phyloP scores from a whole-genome alignment of 495 filamentous ascomycete species.

The Aspergillus taichungensis region DNA sequence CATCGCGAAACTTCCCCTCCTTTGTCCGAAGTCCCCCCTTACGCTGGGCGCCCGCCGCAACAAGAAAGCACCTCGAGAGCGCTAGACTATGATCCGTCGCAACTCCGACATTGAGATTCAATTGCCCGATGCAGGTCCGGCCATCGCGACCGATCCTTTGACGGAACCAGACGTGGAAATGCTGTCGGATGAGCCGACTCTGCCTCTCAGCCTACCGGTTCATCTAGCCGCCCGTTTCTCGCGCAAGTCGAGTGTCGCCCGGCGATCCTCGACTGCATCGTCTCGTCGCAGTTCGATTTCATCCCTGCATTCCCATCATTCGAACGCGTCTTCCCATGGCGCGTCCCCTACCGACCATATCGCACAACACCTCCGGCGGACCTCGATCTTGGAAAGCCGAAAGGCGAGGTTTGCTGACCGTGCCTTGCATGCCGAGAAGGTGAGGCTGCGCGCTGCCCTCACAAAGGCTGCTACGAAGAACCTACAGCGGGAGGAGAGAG shows the following conservation, averaged over 20 bases:
- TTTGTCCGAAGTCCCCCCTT: too few relatives aligned
- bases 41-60: too few relatives aligned
- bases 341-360: slow-evolving; percentile 70
- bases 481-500: slow-evolving; percentile 63
- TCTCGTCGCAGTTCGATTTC: slow-evolving; percentile 86
- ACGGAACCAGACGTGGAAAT: slow-evolving; percentile 35
- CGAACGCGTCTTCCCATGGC: slow-evolving; percentile 52
- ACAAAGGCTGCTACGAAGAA: slow-evolving; percentile 68
- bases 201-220: slow-evolving; percentile 57
- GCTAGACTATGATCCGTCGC: slow-evolving; percentile 35
- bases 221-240: slow-evolving; percentile 84
- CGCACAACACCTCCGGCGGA: slow-evolving; percentile 82
- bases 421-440: slow-evolving; percentile 92
- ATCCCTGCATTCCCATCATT: slow-evolving; percentile 69
- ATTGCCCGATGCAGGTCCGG: slow-evolving; percentile 32
- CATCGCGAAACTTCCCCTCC: too few relatives aligned
- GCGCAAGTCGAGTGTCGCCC: slow-evolving; percentile 55
- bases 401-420: slow-evolving; percentile 90
- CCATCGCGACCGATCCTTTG: slow-evolving; percentile 20
- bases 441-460: slow-evolving; percentile 80
- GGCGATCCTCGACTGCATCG: slow-evolving; percentile 76
- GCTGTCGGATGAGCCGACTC: slow-evolving; percentile 34
- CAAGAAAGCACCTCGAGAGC: too few relatives aligned
- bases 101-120: slow-evolving; percentile 41
- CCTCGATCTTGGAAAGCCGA: slow-evolving; percentile 84